Evolutionary conservation across 257 asterid genomes (phyloP).

Genomic region (Cordia subcordata): DNA sequence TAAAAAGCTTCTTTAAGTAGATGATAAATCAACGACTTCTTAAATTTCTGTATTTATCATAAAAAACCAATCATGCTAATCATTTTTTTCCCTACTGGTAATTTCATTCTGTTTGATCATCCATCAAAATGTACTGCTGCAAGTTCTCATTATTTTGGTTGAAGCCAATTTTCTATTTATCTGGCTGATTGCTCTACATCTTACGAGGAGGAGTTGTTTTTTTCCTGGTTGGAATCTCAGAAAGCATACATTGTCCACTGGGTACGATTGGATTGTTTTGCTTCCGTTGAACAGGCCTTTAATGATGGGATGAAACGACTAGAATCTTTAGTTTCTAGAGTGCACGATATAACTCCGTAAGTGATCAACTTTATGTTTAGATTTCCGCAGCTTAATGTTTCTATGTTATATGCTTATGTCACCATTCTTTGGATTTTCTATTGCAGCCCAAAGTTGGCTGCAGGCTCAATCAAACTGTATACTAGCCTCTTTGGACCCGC

Average conservation of each 20-base stretch:
- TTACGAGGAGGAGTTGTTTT: not conserved
- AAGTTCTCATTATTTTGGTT: not conserved
- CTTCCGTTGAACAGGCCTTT: slow-evolving; percentile 78
- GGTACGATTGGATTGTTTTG: slow-evolving; percentile 81
- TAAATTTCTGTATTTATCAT: no score
- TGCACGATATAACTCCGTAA: slow-evolving; percentile 80
- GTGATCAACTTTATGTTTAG: slow-evolving; percentile 18
- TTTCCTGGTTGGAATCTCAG: slow-evolving; percentile 35
- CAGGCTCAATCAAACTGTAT: slow-evolving; percentile 68
- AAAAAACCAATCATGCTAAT: not conserved
- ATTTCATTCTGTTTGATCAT: not conserved
- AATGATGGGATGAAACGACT: slow-evolving; percentile 64
- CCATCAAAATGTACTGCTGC: not conserved
- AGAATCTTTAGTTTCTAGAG: slow-evolving; percentile 72
- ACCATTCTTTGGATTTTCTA: slow-evolving; percentile 15
- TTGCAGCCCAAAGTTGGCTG: slow-evolving; percentile 74
- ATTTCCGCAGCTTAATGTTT: not conserved
- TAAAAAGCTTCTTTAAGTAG: no score
- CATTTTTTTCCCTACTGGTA: not conserved
- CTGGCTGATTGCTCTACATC: no score
- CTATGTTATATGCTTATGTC: slow-evolving; percentile 1
- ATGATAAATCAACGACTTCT: no score
- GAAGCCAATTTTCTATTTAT: not conserved
- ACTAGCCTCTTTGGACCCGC: slow-evolving; percentile 74
- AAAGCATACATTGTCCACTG: slow-evolving; percentile 92